Base-by-base conservation (phyloP, 805 yeast species). In the Hanseniaspora thailandica region DNA sequence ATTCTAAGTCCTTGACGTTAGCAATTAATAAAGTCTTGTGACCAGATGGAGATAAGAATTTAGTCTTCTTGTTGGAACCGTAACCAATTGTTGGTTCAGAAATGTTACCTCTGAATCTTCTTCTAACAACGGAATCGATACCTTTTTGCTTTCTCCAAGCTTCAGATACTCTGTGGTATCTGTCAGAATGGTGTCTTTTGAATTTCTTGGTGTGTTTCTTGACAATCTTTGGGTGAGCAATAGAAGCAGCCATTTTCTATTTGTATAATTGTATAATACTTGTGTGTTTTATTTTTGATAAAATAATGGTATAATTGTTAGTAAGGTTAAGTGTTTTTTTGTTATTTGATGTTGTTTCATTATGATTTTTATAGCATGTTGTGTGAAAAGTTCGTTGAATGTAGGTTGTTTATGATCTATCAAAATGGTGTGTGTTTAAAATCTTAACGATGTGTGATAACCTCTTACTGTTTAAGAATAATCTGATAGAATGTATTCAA, bases 141-240 rank as follows among this genome's bases (percentile, higher is more conserved):
- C 99, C 99, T 86, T 93, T 93, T 80, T 94, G 99, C 81, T 93
- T 90, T 87, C 99, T 93, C 98, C 98, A 94, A 83, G 82, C 84
- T 78, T 87, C 97, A 70, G 86, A 78, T 67, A 93, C 96, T 79
- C 99, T 89, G 82, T 82, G 83, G 79, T 88, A 90, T 79, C 96
- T 87, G 84, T 93, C 99, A 76, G 96, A 88, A 82, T 93, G 98
- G 76, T 90, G 97, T 81, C 99, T 88, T 90, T 89, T 94, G 86
- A 93, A 93, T 83, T 84, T 85, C 82, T 87, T 87, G 71, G 88
- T 73, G 87, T 89, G 93, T 88, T 93, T 93, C 90, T 93, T 94
- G 76, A 90, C 97, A 78, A 93, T 93, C 90, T 87, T 89, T 78
- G 97, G 97, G 82, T 87, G 95, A 71, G 95, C 86, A 72, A 86